A percentile compares a stretch with the other conserved stretches of the same genome.
Evolutionary conservation across 257 asterid genomes (phyloP).

Genomic region (Apocynum venetum): DNA sequence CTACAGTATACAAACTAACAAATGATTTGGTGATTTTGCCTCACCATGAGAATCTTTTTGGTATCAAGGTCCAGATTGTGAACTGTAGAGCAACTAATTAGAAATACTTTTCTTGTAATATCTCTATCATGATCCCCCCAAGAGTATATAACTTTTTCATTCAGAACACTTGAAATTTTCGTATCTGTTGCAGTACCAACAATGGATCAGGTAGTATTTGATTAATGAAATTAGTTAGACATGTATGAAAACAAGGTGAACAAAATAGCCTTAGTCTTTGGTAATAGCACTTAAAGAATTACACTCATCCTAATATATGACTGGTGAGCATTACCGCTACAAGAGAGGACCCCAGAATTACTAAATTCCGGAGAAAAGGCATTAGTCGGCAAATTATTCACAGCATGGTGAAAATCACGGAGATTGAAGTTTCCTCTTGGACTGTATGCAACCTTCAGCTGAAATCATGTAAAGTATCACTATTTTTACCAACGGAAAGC

Average conservation of each 20-base stretch:
- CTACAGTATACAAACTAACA: too few species aligned
- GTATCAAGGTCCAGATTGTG: conserved; percentile 51
- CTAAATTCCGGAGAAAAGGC: conserved; percentile 52
- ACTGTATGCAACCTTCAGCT: conserved; percentile 87
- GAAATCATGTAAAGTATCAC: conserved; percentile 29
- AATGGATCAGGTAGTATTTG: not conserved
- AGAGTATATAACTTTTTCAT: conserved; percentile 47
- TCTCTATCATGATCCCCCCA: conserved; percentile 49
- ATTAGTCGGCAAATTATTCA: conserved; percentile 71
- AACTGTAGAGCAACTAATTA: conserved; percentile 49
- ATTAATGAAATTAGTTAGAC: not conserved
- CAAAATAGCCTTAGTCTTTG: not conserved
- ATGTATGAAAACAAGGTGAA: not conserved
- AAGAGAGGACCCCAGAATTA: conserved; percentile 34
- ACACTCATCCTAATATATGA: not conserved
- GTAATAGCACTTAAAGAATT: not conserved
- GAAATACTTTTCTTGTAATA: conserved; percentile 56
- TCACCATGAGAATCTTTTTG: conserved; percentile 62
- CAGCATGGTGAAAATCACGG: conserved; percentile 84
- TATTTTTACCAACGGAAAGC: not conserved
- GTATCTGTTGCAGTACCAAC: conserved; percentile 39
- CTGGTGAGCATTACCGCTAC: conserved; percentile 30
- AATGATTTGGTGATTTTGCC: too few species aligned
- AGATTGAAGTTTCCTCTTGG: conserved; percentile 77
- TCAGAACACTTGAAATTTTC: conserved; percentile 58